Percentiles rank a stretch among this genome's conserved stretches.
phyloP scores from a whole-genome alignment of 2,329 filamentous ascomycete genomes.

The Zymoseptoria passerinii region DNA sequence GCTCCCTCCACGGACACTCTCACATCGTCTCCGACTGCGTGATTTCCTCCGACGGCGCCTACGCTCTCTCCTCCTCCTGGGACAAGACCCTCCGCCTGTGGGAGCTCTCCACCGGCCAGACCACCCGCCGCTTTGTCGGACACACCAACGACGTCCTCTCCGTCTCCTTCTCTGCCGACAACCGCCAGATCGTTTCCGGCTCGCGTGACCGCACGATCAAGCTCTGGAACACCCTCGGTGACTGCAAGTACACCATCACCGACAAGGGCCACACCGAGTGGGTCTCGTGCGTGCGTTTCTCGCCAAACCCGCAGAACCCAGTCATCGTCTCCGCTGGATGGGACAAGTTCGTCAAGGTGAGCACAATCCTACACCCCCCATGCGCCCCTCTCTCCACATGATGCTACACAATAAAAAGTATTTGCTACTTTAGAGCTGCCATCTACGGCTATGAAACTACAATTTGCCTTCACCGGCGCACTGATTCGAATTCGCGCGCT shows the following conservation, averaged over 20 bases:
- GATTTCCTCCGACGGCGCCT: slow-evolving; percentile 98
- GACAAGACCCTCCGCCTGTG: slow-evolving; percentile 99
- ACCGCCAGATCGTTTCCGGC: slow-evolving; percentile 98
- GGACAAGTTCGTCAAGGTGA: slow-evolving; percentile 99
- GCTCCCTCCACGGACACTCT: slow-evolving; percentile 96
- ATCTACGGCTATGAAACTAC: slow-evolving; percentile 85
- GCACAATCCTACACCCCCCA: slow-evolving; percentile 34
- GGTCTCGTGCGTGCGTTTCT: slow-evolving; percentile 99
- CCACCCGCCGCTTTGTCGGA: slow-evolving; percentile 96
- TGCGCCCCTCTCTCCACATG: slow-evolving; percentile 50
- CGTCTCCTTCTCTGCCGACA: slow-evolving; percentile 99
- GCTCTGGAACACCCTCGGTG: slow-evolving; percentile 99
- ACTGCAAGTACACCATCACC: slow-evolving; percentile 99
- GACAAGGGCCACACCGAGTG: slow-evolving; percentile 99
- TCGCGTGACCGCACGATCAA: slow-evolving; percentile 99
- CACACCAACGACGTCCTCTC: slow-evolving; percentile 99
- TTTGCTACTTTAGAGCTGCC: slow-evolving; percentile 99
- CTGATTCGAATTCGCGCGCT: slow-evolving; percentile 51
- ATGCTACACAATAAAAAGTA: slow-evolving; percentile 81
- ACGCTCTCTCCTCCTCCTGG: slow-evolving; percentile 97
- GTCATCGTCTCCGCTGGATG: slow-evolving; percentile 97
- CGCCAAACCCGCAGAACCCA: slow-evolving; percentile 99
- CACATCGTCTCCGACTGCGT: slow-evolving; percentile 99
- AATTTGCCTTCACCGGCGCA: slow-evolving; percentile 64
- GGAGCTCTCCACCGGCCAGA: slow-evolving; percentile 95